Conservation (phyloP, 441 rosid species). For the Capsella rubella region DNA sequence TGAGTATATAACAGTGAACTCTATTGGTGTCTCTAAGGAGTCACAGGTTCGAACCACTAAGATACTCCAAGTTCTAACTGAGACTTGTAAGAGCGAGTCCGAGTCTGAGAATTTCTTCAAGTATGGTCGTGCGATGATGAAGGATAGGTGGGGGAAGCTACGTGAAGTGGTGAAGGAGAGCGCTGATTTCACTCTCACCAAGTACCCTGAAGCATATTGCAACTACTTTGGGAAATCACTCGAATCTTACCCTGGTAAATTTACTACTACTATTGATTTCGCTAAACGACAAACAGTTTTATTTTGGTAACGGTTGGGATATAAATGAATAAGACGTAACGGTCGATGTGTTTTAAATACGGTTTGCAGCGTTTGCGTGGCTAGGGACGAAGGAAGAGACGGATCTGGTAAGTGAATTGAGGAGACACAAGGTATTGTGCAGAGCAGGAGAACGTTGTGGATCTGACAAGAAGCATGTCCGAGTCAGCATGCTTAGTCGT, state of each 20-base stretch:
- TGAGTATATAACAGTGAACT: slow-evolving; percentile 56
- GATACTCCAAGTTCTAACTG: slow-evolving; percentile 58
- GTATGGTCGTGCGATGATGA: slow-evolving; percentile 56
- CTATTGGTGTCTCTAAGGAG: slow-evolving; percentile 86
- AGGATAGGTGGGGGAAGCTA: slow-evolving; percentile 70
- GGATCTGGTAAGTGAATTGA: slow-evolving; percentile 55
- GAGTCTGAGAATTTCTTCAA: slow-evolving; percentile 61
- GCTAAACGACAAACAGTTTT: not conserved
- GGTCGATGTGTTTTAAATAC: not conserved
- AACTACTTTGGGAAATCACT: slow-evolving; percentile 53
- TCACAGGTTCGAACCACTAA: slow-evolving; percentile 82
- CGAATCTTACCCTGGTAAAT: slow-evolving; percentile 61
- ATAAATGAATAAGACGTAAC: slow-evolving; percentile 35
- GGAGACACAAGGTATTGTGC: slow-evolving; percentile 54
- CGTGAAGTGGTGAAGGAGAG: slow-evolving; percentile 52
- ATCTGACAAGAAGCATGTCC: slow-evolving; percentile 49
- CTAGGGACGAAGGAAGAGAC: slow-evolving; percentile 60
- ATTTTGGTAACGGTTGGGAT: slow-evolving; percentile 25
- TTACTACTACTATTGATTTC: not conserved
- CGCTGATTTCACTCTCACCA: slow-evolving; percentile 55
- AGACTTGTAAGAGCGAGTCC: slow-evolving; percentile 47
- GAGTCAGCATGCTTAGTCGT: slow-evolving; percentile 75
- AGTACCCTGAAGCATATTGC: slow-evolving; percentile 62
- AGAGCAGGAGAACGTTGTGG: slow-evolving; percentile 76
- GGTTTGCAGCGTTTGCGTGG: slow-evolving; percentile 79